Evolutionary conservation across 164 flowering plant species (phyloP), one percentile per base, ranked within the genome.

Genomic region (Macadamia tetraphylla): DNA sequence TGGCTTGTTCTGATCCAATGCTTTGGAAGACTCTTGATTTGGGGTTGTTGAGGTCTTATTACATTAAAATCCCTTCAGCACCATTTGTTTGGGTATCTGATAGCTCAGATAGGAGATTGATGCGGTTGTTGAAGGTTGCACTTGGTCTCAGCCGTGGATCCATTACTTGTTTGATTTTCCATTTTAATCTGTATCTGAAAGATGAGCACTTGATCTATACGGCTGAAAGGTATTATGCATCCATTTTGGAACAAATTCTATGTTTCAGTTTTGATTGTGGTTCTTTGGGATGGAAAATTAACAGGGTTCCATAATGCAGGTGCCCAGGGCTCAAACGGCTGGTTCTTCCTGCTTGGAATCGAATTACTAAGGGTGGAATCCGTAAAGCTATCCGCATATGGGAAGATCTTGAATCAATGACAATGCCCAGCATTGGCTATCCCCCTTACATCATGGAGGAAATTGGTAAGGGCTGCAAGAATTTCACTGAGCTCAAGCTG

Each of bases 11-110:
- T 60, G 91, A 87, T 76, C 83, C 86, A 6, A 6, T 81, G 44
- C 82, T 84, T 6, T 87, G 88, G 91, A 82, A 70, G 60, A 86
- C 84, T 9, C 82, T 86, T 57, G 88, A 86, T 75, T 65, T 86
- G 23, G 73, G 85, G 12, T 30, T 72, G 60, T 13, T 81, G 75
- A 75, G 56, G 59, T 83, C 87, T 1, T 80, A 83, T 71, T 85
- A 76, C 75, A 85, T 86, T 56, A 80, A 79, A 62, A 81, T 78
- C 67, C 87, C 84, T 0, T 42, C 73, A 14, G 74, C 78, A 60
- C 88, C 90, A 2, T 86, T 74, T 74, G 85, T 86, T 43, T 86
- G 85, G 65, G 90, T 84, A 15, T 70, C 76, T 70, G 74, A 68
- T 0, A 79, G 60, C 3, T 86, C 85, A 17, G 85, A 84, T 67